Evolutionary conservation across 208 protist species (phyloP), one percentile per base, ranked within the genome.

Genomic region (Novymonas esmeraldas): DNA sequence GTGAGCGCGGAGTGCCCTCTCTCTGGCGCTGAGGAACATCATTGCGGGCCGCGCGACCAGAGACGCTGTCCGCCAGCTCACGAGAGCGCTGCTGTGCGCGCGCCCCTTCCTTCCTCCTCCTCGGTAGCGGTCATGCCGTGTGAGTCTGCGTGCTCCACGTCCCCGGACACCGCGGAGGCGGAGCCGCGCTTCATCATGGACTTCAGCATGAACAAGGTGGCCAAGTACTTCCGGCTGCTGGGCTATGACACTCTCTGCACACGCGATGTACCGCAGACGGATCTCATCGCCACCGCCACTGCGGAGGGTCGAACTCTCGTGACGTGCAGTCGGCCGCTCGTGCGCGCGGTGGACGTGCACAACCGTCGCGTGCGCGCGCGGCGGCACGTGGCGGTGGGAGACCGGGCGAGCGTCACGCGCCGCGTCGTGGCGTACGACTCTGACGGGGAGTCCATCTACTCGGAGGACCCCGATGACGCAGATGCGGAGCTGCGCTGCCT

Each of bases 141-240:
- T 41, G 31, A 54, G 24, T 44, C 62, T 16, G 44, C 58, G 34
- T 66, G 71, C 49, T 77, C 62, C 6, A 65, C 62, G 20, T 64
- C 63, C 10, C 38, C 51, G 46, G 56, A 56, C 55, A 59, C 49
- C 42, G 69, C 64, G 2, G 68, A 33, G 14, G 56, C 78, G 14
- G 54, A 60, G 62, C 57, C 56, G 26, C 64, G 73, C 16, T 94
- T 94, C 55, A 56, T 89, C 16, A 87, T 94, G 78, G 84, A 94
- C 69, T 89, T 75, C 44, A 91, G 82, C 79, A 71, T 94, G 72
- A 70, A 80, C 56, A 86, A 85, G 36, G 70, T 94, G 9, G 88
- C 84, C 55, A 94, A 87, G 65, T 88, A 94, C 57, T 72, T 94
- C 39, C 81, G 88, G 18, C 59, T 94, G 41, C 72, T 94, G 0